These are phyloP conservation scores for Pittosporum tobira DNA, from an alignment of 129 eudicot species.

Conservation along the genomic window DNA sequence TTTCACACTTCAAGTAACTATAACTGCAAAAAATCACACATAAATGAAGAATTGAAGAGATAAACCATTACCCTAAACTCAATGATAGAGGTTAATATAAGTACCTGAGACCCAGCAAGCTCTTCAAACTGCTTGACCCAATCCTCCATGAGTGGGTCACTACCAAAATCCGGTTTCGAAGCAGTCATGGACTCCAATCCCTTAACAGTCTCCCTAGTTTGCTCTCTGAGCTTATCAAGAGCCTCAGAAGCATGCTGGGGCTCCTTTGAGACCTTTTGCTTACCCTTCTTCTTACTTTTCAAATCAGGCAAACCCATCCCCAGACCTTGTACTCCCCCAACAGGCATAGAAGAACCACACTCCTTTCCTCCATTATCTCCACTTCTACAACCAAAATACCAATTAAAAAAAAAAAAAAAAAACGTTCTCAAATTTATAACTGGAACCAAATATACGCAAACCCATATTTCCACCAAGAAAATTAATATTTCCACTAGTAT, in stretches of 20 bases:
- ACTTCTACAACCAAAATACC: slow-evolving; percentile 21
- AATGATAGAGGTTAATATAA: slow-evolving; percentile 1
- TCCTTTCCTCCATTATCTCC: slow-evolving; percentile 31
- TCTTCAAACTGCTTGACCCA: slow-evolving; percentile 98
- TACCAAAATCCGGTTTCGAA: slow-evolving; percentile 36
- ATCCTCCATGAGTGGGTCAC: slow-evolving; percentile 83
- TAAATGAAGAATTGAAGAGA: neutral
- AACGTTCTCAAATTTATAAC: neutral
- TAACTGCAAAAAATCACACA: slow-evolving; percentile 3
- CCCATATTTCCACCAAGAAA: too few relatives aligned
- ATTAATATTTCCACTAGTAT: too few relatives aligned
- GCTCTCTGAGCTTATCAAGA: slow-evolving; percentile 87
- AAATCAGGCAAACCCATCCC: slow-evolving; percentile 75
- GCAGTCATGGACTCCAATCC: slow-evolving; percentile 71
- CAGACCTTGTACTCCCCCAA: slow-evolving; percentile 50
- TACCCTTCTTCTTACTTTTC: slow-evolving; percentile 66
- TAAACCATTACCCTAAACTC: neutral
- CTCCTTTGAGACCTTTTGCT: slow-evolving; percentile 52
- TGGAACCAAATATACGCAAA: neutral
- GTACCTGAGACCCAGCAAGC: slow-evolving; percentile 87
- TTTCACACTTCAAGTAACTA: too few relatives aligned
- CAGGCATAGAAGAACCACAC: slow-evolving; percentile 27
- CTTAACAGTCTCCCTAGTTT: slow-evolving; percentile 84
- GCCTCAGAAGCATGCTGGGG: slow-evolving; percentile 73
- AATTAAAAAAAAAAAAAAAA: too few relatives aligned